These are phyloP conservation scores for Akanthomyces dipterigenus DNA, from an alignment of 2,329 filamentous ascomycete species.

Conservation along the genomic window DNA sequence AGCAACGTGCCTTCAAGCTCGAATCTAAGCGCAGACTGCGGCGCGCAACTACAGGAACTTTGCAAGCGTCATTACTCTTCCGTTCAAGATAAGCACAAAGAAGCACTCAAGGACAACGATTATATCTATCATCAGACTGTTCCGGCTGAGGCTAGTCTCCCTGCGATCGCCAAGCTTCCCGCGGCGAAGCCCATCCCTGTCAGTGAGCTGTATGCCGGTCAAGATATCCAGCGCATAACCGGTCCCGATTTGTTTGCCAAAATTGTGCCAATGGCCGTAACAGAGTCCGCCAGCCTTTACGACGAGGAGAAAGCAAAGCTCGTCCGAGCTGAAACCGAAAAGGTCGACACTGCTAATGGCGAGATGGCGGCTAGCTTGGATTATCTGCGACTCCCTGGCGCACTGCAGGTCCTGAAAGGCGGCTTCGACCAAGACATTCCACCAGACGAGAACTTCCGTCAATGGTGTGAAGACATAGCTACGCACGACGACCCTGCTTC, in stretches of 20 bases:
- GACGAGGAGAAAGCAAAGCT: conserved; percentile 98
- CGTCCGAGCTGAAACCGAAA: conserved; percentile 85
- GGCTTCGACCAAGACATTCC: conserved; percentile 83
- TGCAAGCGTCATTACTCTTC: conserved; percentile 74
- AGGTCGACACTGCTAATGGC: conserved; percentile 84
- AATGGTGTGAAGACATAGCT: conserved; percentile 90
- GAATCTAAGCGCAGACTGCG: conserved; percentile 77
- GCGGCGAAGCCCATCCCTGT: conserved; percentile 97
- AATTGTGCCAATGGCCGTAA: conserved; percentile 92
- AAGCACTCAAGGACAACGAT: conserved; percentile 86
- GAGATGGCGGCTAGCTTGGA: conserved; percentile 95
- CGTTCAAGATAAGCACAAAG: conserved; percentile 72
- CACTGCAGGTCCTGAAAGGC: conserved; percentile 85
- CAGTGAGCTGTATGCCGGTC: conserved; percentile 90
- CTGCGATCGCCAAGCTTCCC: conserved; percentile 80
- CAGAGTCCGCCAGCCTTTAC: conserved; percentile 92
- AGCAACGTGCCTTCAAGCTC: conserved; percentile 70
- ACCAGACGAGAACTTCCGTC: conserved; percentile 84
- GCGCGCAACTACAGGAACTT: conserved; percentile 66
- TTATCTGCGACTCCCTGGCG: conserved; percentile 83
- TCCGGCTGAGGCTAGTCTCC: conserved; percentile 74
- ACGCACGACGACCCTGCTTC: conserved; percentile 72
- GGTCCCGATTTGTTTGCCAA: conserved; percentile 96
- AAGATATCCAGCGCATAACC: conserved; percentile 95
- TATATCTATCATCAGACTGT: conserved; percentile 96